Base-by-base conservation (phyloP, 208 protist genomes). In the Trypanosoma brucei region DNA sequence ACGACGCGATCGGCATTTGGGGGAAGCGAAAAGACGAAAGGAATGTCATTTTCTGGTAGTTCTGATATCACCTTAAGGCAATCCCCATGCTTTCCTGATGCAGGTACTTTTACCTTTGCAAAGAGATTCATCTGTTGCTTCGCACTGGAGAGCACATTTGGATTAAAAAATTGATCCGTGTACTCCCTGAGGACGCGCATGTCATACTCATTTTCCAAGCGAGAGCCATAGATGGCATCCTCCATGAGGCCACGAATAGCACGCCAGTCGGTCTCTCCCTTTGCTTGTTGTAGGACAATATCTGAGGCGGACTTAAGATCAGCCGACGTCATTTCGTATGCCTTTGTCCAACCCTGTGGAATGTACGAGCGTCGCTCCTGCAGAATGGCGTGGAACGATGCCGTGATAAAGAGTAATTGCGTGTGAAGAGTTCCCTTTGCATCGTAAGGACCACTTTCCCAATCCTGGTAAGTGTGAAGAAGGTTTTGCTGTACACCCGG, bases 311-410 rank as follows among this genome's bases (percentile, higher is more conserved):
- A 88, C 60, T 96, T 92, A 1, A 99, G 76, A 78, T 99, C 97
- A 1, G 96, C 78, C 7, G 81, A 72, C 0, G 93, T 97, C 54
- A 99, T 96, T 77, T 99, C 98, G 81, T 99, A 99, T 62, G 91
- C 91, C 72, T 98, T 98, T 38, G 91, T 90, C 96, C 97, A 99
- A 6, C 97, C 98, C 58, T 99, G 97, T 34, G 98, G 98, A 14
- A 98, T 89, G 80, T 97, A 99, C 1, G 91, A 97, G 59, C 95
- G 86, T 3, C 98, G 84, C 73, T 99, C 97, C 75, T 98, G 97
- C 45, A 99, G 71, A 42, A 99, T 71, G 3, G 93, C 95, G 68
- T 99, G 98, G 63, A 99, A 96, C 44, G 86, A 93, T 1, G 97
- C 92, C 6, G 96, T 78, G 30, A 95, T 80, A 70, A 98, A 98